Evolutionary conservation across 805 yeast genomes (phyloP), one percentile per base, ranked within the genome.

Genomic region (Debaryomyces prosopidis): DNA sequence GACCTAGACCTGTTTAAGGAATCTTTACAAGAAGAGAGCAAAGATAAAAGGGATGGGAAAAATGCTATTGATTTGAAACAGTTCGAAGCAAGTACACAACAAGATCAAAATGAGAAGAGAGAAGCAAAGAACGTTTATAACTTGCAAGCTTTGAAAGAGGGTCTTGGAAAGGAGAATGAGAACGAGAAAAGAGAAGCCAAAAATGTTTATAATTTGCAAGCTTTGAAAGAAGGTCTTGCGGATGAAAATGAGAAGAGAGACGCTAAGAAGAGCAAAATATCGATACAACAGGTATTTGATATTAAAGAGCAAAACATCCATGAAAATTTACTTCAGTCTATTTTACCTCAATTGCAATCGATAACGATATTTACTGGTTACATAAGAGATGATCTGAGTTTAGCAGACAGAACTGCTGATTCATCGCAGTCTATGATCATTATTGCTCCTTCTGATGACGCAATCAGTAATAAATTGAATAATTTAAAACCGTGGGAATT

Each of bases 401-500:
- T 85, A 20, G 73, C 78, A 23, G 45, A 57, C 15, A 72, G 75
- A 49, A 76, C 85, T 50, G 81, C 77, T 47, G 63, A 71, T 46
- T 60, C 65, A 12, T 53, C 59, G n/a, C 65, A 68, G 26, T 54
- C 71, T 67, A 45, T 77, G 51, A 65, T 87, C 17, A 76, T 89
- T 5, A 76, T 89, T 56, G 88, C 95, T 2, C 96, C 96, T 6
- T 70, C 81, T 2, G 81, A 89, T 57, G 63, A 62, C 10, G 91
- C 89, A 3, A 56, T 72, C 17, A 45, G 51, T 15, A 40, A 43
- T 12, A 60, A 65, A 46, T 70, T 89, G 47, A 66, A 66, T 27
- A 65, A 71, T 1, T 58, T 84, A 39, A 89, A 88, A 60, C 96
- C 96, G 16, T 89, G 96, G 96, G 84, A 85, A 58, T 89, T 85